Evolutionary conservation across 257 asterid genomes (phyloP).

Genomic region (Solanum rostratum): DNA sequence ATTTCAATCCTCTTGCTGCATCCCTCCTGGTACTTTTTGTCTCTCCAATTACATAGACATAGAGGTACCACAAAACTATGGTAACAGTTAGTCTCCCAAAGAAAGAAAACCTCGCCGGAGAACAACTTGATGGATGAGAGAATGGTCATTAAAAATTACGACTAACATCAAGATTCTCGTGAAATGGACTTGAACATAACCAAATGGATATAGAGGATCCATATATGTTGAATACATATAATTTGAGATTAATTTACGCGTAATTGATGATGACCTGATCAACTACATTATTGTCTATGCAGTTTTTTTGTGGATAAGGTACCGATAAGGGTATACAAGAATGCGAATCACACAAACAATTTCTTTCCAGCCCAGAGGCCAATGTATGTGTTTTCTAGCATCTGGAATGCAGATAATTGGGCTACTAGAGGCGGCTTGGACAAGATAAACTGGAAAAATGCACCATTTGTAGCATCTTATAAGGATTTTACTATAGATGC

Average conservation of each 20-base stretch:
- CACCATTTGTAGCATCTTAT: constrained; percentile 86
- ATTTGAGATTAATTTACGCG: not conserved
- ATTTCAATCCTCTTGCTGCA: not conserved
- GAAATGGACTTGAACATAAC: not conserved
- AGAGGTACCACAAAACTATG: not conserved
- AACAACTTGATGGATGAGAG: not conserved
- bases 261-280: not conserved
- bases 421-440: constrained; percentile 92
- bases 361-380: constrained; percentile 84
- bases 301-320: constrained; percentile 75
- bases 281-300: not conserved
- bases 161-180: not conserved
- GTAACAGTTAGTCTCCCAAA: not conserved
- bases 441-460: constrained; percentile 86
- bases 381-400: constrained; percentile 87
- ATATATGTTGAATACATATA: not conserved
- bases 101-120: not conserved
- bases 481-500: constrained; percentile 63
- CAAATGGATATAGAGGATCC: not conserved
- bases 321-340: constrained; percentile 77
- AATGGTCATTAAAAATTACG: not conserved
- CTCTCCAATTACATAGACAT: not conserved
- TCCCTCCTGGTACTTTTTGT: not conserved
- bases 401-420: constrained; percentile 99
- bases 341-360: constrained; percentile 77